Evolutionary conservation across 441 rosid species (phyloP), one percentile per base, ranked within the genome.

Genomic region (Corymbia calophylla): DNA sequence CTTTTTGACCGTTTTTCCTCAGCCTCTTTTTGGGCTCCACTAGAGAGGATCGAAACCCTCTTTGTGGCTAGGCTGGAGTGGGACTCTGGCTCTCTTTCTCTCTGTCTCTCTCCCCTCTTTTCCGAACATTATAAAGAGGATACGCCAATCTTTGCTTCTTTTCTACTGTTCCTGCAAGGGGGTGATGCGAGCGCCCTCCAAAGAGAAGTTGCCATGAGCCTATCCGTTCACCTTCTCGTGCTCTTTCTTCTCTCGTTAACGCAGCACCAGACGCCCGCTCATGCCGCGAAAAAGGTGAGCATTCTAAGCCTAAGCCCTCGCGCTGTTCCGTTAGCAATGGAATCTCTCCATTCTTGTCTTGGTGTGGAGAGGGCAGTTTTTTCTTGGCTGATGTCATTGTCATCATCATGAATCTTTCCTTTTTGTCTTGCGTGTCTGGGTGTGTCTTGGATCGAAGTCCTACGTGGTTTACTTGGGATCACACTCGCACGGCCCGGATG

Each of bases 381-480:
- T 11, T 66, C 8, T 31, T 66, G 2, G 32, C 32, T 51, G 87
- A 27, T 85, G 16, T 85, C 87, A 3, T 62, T 9, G 27, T 56
- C 29, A 86, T 53, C 8, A 85, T 54, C 16, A 5, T 1, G 58
- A 54, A 85, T 85, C 7, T 25, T 44, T 53, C 32, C 44, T 35
- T 1, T 1, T 47, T 35, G 48, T 64, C 82, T 82, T 77, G 13
- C 66, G 44, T 85, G 15, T 10, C 7, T n/a, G 32, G 10, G 51
- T 9, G 13, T 17, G 29, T 3, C 85, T 29, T 14, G 70, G 56
- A 19, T 55, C 88, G 25, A 60, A 94, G 93, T 90, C 97, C 7
- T 95, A 92, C 90, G 94, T 95, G 51, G 95, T 95, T 31, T 95
- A 95, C 94, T 87, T 95, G 86, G 97, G 97, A 90, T 91, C 87